Conservation (phyloP, 1,284 basidiomycete genomes). For the Ustilago nuda region DNA sequence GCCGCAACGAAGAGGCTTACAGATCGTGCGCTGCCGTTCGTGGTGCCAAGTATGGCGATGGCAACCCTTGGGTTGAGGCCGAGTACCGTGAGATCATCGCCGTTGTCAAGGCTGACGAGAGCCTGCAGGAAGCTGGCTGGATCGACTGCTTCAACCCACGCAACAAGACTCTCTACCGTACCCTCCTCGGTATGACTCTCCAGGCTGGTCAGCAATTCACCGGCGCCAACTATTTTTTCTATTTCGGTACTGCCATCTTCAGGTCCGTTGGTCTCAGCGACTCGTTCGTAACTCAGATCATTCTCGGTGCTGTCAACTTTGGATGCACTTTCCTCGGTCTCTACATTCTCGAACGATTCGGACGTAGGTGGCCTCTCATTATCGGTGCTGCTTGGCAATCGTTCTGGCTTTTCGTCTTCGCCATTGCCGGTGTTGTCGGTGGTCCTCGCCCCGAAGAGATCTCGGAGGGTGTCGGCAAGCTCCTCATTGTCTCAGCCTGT, state of each 20-base stretch:
- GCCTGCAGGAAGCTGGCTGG: constrained; percentile 48
- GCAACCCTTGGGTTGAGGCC: constrained; percentile 61
- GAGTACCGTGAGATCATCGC: constrained; percentile 65
- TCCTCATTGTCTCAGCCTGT: constrained; percentile 83
- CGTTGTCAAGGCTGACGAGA: constrained; percentile 49
- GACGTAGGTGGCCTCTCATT: constrained; percentile 73
- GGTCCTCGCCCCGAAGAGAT: constrained; percentile 71
- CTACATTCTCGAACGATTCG: constrained; percentile 74
- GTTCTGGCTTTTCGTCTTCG: constrained; percentile 81
- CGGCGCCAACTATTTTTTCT: constrained; percentile 73
- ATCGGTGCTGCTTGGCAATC: constrained; percentile 75
- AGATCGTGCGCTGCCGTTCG: constrained; percentile 74
- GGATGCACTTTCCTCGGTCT: constrained; percentile 75
- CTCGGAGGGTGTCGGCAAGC: constrained; percentile 70
- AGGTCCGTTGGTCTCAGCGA: constrained; percentile 75
- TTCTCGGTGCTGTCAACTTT: constrained; percentile 75
- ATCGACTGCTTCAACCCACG: constrained; percentile 62
- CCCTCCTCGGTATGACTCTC: constrained; percentile 74
- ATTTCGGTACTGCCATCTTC: constrained; percentile 76
- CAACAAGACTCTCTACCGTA: constrained; percentile 66
- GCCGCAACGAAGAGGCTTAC: constrained; percentile 74
- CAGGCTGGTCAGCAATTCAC: constrained; percentile 82
- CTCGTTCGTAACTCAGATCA: constrained; percentile 76
- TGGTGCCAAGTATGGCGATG: constrained; percentile 71
- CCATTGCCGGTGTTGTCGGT: constrained; percentile 78